A percentile compares a stretch with the other conserved stretches of the same genome.
Evolutionary conservation across 768 basidiomycete genomes (phyloP).

Genomic region (Inosperma sp.): DNA sequence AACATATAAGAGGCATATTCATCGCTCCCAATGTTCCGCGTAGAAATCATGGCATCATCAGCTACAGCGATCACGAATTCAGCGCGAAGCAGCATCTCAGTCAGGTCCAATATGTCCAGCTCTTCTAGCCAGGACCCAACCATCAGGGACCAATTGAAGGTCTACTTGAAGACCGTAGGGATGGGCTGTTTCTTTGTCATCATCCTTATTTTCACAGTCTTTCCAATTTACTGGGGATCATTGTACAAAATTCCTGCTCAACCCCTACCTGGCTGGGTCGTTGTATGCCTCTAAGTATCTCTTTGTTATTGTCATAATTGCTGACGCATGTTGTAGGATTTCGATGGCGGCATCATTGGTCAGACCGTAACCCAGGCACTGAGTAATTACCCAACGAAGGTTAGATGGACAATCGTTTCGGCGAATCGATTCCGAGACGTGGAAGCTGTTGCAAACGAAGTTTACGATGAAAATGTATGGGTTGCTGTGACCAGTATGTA

Average conservation of each 20-base stretch:
- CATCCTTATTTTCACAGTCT: slow-evolving; percentile 37
- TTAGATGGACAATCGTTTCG: slow-evolving; percentile 41
- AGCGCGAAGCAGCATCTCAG: too few species aligned
- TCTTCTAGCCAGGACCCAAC: too few species aligned
- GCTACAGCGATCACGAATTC: too few species aligned
- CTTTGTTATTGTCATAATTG: background rate
- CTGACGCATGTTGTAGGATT: slow-evolving; percentile 37
- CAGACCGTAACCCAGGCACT: slow-evolving; percentile 36
- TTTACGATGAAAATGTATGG: slow-evolving; percentile 50
- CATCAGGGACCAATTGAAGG: too few species aligned
- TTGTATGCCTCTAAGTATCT: slow-evolving; percentile 32
- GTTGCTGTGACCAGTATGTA: slow-evolving; percentile 45
- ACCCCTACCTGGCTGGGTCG: slow-evolving; percentile 44
- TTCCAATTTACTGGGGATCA: slow-evolving; percentile 50
- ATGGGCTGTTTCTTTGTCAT: slow-evolving; percentile 27
- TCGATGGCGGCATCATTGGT: slow-evolving; percentile 48
- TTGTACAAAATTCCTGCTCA: slow-evolving; percentile 36
- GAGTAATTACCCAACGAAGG: slow-evolving; percentile 29
- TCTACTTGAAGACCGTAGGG: slow-evolving; percentile 25
- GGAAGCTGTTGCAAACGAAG: slow-evolving; percentile 34
- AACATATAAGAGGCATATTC: too few species aligned
- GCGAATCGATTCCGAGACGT: slow-evolving; percentile 36
- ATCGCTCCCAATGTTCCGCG: too few species aligned
- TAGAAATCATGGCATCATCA: too few species aligned
- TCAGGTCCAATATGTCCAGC: too few species aligned